A percentile compares a stretch with the other conserved stretches of the same genome.
phyloP scores from a whole-genome alignment of 768 basidiomycete genomes.

The Exsudoporus frostii region DNA sequence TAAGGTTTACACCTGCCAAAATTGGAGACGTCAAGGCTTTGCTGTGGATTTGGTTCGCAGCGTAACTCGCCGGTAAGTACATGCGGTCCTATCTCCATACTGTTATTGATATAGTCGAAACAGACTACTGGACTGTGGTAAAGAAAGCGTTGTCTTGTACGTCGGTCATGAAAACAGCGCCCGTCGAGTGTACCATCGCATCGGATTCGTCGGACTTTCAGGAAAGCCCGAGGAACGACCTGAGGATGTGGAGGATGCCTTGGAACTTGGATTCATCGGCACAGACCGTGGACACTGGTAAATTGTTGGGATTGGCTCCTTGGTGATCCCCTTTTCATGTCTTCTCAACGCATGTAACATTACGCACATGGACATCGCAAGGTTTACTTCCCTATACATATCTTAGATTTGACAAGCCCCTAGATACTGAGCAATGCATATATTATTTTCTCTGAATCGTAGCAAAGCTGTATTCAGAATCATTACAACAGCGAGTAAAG shows the following conservation, averaged over 20 bases:
- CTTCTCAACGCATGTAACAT: neutral
- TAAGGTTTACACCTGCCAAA: constrained; percentile 52
- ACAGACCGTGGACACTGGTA: constrained; percentile 54
- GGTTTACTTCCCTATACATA: neutral
- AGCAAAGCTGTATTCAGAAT: neutral
- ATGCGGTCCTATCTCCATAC: neutral
- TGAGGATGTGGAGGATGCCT: constrained; percentile 44
- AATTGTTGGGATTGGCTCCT: constrained; percentile 1
- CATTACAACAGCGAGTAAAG: constrained; percentile 40
- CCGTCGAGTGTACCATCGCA: constrained; percentile 49
- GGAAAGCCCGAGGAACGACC: constrained; percentile 31
- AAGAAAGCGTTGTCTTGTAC: constrained; percentile 50
- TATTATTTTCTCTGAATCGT: neutral
- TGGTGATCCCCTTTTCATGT: neutral
- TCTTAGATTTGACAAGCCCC: neutral
- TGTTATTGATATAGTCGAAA: neutral
- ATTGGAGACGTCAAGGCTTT: constrained; percentile 44
- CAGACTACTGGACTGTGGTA: constrained; percentile 42
- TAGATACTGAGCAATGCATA: neutral
- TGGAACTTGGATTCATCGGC: constrained; percentile 53
- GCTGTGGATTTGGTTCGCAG: constrained; percentile 50
- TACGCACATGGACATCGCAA: neutral
- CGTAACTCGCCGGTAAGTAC: constrained; percentile 42
- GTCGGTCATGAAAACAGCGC: constrained; percentile 52
- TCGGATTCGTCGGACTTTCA: constrained; percentile 50